Evolutionary conservation across 2,329 filamentous ascomycete species (phyloP), one percentile per base, ranked within the genome.

Genomic region (Ceratocystis albifundus): DNA sequence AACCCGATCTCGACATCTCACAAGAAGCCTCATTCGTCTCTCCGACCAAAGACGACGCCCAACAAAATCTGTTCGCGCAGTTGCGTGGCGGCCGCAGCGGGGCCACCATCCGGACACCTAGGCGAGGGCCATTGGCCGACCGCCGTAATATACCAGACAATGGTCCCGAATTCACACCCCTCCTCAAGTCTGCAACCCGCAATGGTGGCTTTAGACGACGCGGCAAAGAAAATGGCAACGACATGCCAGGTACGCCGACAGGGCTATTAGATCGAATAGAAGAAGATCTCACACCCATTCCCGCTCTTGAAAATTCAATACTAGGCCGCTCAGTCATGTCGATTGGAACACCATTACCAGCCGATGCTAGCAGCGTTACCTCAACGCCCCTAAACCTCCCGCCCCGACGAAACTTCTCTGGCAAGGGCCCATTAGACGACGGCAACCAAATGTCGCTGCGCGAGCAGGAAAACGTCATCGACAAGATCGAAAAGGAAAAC

Each of bases 401-500:
- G 44, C 82, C 86, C 4, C 82, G 87, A 67, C 82, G 82, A 68
- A 80, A 80, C 64, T 68, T 68, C 28, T 83, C 81, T 59, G 82
- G 81, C 65, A 86, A 85, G 65, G 87, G 85, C 0, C 83, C 89
- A 3, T 76, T 96, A 46, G 87, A 92, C 69, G 88, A 94, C 71
- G 91, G 91, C 22, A 96, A 96, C 71, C 88, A 95, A 73, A 82
- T 96, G 71, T 96, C 94, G 0, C 77, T 99, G 67, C 87, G 91
- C 69, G 94, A 99, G 74, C 94, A 99, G 75, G 94, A 97, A 76
- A 91, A 90, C 71, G 88, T 94, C 70, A 93, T 99, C 71, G 90
- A 96, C 77, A 89, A 89, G 73, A 93, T 99, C 71, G 91, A 96
- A 74, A 99, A 99, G 78, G 94, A 97, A 73, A 99, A 99, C 73